Percentiles rank a stretch among this genome's conserved stretches.
These are phyloP conservation scores for Hyphodiscus sp. DNA, from an alignment of 2,329 filamentous ascomycete species.

Conservation along the genomic window DNA sequence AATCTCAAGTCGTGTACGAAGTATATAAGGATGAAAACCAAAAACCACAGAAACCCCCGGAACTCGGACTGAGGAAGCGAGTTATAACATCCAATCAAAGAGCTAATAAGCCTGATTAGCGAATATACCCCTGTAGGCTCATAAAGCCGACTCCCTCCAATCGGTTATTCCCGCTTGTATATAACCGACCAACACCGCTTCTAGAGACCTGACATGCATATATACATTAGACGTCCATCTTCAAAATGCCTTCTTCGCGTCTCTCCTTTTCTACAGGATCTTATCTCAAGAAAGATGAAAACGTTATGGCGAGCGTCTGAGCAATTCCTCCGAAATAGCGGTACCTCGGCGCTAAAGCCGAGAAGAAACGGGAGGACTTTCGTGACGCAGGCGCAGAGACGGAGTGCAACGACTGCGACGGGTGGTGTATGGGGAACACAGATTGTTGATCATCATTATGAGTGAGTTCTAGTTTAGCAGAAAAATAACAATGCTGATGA, in stretches of 20 bases:
- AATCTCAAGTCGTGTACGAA: no score
- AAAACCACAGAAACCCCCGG: no score
- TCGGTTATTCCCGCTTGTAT: not conserved
- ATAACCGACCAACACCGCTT: not conserved
- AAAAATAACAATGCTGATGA: not conserved
- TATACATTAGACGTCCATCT: not conserved
- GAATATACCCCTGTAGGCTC: not conserved
- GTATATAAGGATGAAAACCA: no score
- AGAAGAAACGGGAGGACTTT: not conserved
- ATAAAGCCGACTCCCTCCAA: not conserved
- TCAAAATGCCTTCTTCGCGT: not conserved
- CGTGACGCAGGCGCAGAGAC: not conserved
- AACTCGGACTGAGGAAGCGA: no score
- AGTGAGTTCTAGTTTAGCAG: not conserved
- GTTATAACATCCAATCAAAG: no score
- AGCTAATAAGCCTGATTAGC: not conserved
- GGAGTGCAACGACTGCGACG: not conserved
- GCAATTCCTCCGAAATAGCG: not conserved
- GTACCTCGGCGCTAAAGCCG: not conserved
- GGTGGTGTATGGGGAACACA: not conserved
- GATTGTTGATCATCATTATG: conserved; percentile 3
- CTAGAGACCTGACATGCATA: not conserved
- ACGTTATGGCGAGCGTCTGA: not conserved
- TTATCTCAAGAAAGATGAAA: not conserved
- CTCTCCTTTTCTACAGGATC: not conserved